Evolutionary conservation across 164 flowering plant genomes (phyloP), one percentile per base, ranked within the genome.

Genomic region (Vitis amurensis): DNA sequence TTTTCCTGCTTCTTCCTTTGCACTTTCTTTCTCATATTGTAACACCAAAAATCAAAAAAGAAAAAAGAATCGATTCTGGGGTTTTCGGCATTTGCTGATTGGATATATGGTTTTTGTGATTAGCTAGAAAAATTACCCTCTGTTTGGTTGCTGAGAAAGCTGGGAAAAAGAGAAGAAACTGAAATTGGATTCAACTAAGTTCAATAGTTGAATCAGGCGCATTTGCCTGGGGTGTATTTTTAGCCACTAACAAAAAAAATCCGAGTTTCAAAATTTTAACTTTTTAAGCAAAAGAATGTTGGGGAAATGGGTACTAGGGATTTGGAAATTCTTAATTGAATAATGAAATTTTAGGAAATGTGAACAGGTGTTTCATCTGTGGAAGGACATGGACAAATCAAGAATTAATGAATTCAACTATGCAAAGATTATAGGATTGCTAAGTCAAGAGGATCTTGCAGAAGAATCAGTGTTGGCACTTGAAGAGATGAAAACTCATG

Each of bases 301-400:
- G 44, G 68, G 52, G 55, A 69, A 19, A 31, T 74, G 47, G 27
- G 51, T 69, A 23, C 50, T 72, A 7, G 53, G 65, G 30, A 31
- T 50, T 23, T 44, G 44, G 44, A 55, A 14, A 1, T 17, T 55
- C 48, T 27, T 66, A 16, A n/a, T 44, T 65, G 17, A 61, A 29
- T 37, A 11, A 31, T 69, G 62, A 69, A 37, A 16, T 3, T 67
- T 49, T 62, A 48, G 55, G 29, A 5, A n/a, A 51, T 71, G 16
- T 66, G 23, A 63, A 55, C 75, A 89, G 93, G 85, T 87, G 55
- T 87, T 89, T 74, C 70, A 84, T 68, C 37, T 62, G 70, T 89
- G 93, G 93, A 86, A 70, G 78, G 71, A 64, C 49, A 55, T 59
- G 14, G 86, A 87, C 68, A 64, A 77, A n/a, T 77, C 87, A 3